Evolutionary conservation across 1,284 basidiomycete genomes (phyloP), one percentile per base, ranked within the genome.

Genomic region (Ustilago hordei): DNA sequence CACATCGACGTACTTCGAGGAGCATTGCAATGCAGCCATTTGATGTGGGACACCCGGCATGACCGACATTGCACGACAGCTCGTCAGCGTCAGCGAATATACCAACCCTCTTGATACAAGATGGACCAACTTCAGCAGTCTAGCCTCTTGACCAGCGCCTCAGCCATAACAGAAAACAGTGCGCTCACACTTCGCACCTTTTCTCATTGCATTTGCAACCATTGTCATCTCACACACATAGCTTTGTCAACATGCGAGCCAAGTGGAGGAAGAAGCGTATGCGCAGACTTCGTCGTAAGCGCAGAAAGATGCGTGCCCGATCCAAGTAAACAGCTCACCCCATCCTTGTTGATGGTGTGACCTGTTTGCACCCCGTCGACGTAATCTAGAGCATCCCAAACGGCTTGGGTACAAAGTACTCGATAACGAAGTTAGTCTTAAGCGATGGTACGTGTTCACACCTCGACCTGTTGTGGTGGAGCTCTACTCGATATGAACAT

Each of bases 231-330:
- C n/a, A n/a, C 3, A 43, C 28, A 69, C 65, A 3, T 23, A 76
- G 69, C 75, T 74, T 78, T 71, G 71, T 70, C 75, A 78, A 76
- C 57, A 82, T 84, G 82, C 77, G 82, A 74, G 82, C 75, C 63
- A 84, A 84, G 78, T 84, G 82, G 82, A 79, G 82, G 67, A 84
- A 84, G 80, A 84, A 84, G 81, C 76, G 82, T 75, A 84, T 84
- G 82, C 82, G 82, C 77, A 62, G 82, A 68, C 81, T 84, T 75
- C 82, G 82, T 64, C 79, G 82, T 69, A 84, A 84, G 81, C 82
- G 82, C 71, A 84, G 82, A 84, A 84, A 84, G 79, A 84, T 84
- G 82, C 82, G 82, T 57, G 82, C 82, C 60, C 77, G 82, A 74
- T 82, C 80, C 72, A 84, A 82, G 82, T 84, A 84, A 81, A 65